Percentiles rank a stretch among this genome's conserved stretches.
Evolutionary conservation across 2,329 filamentous ascomycete genomes (phyloP).

Genomic region (Claviceps paspali): DNA sequence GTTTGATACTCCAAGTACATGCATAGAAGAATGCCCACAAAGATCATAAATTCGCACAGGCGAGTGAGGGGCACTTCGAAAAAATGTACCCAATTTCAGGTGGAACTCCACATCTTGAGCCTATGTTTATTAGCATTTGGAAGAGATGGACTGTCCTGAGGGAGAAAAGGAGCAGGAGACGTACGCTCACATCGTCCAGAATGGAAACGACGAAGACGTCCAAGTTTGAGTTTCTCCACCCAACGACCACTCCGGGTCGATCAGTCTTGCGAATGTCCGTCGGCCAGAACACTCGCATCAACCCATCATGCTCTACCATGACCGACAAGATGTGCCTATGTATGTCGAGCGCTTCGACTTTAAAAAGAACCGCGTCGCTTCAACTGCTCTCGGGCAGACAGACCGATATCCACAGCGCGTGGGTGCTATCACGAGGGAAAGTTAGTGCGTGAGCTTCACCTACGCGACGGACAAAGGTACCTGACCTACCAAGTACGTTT

Average conservation of each 20-base stretch:
- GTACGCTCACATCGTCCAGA: slow-evolving; percentile 78
- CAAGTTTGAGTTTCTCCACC: slow-evolving; percentile 84
- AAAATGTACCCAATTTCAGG: slow-evolving; percentile 66
- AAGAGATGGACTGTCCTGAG: neutral
- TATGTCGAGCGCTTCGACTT: slow-evolving; percentile 13
- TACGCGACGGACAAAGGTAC: neutral
- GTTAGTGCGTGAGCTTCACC: slow-evolving; percentile 1
- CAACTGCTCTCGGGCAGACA: slow-evolving; percentile 91
- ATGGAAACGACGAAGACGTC: slow-evolving; percentile 86
- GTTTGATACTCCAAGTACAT: slow-evolving; percentile 77
- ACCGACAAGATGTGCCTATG: slow-evolving; percentile 22
- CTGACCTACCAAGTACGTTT: slow-evolving; percentile 58
- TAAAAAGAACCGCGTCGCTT: slow-evolving; percentile 90
- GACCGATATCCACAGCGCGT: slow-evolving; percentile 58
- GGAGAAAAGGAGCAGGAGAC: slow-evolving; percentile 13
- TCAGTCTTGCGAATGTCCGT: slow-evolving; percentile 62
- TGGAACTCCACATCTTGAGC: slow-evolving; percentile 74
- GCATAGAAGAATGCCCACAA: slow-evolving; percentile 69
- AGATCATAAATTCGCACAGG: slow-evolving; percentile 67
- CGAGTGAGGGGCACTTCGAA: slow-evolving; percentile 68
- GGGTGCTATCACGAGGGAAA: slow-evolving; percentile 48
- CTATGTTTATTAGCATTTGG: slow-evolving; percentile 22
- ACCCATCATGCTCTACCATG: slow-evolving; percentile 64
- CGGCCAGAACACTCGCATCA: slow-evolving; percentile 99
- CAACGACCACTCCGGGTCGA: slow-evolving; percentile 73